phyloP scores from a whole-genome alignment of 2,329 filamentous ascomycete genomes.

The Aspergillus sp. region DNA sequence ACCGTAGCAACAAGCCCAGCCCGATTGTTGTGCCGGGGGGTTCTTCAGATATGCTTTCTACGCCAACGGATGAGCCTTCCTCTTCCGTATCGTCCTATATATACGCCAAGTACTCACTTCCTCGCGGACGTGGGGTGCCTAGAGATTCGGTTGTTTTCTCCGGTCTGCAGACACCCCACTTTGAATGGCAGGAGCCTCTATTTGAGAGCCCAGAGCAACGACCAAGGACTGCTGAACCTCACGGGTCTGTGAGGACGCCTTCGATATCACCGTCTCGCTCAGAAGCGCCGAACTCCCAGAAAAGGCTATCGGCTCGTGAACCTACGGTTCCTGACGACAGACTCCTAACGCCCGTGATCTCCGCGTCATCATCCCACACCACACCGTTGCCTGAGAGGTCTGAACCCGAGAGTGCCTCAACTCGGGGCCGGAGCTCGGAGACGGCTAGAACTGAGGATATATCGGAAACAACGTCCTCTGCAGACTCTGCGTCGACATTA shows the following conservation, averaged over 20 bases:
- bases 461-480: slow-evolving; percentile 53
- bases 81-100: slow-evolving; percentile 71
- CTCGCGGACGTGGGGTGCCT: slow-evolving; percentile 77
- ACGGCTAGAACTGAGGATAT: slow-evolving; percentile 25
- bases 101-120: slow-evolving; percentile 80
- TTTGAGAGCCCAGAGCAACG: slow-evolving; percentile 43
- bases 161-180: slow-evolving; percentile 56
- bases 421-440: slow-evolving; percentile 10
- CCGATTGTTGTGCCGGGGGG: slow-evolving; percentile 34
- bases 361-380: not conserved
- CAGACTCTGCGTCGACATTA: slow-evolving; percentile 65
- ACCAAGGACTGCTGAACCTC: slow-evolving; percentile 24
- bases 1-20: slow-evolving; percentile 28
- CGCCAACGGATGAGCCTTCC: slow-evolving; percentile 29
- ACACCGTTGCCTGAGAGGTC: not conserved
- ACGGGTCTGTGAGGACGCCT: slow-evolving; percentile 28
- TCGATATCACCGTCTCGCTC: slow-evolving; percentile 29
- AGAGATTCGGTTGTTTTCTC: slow-evolving; percentile 63
- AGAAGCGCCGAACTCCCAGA: slow-evolving; percentile 23
- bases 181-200: slow-evolving; percentile 63
- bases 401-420: slow-evolving; percentile 11
- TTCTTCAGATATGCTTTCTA: slow-evolving; percentile 20
- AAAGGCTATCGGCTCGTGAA: slow-evolving; percentile 31
- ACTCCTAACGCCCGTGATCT: slow-evolving; percentile 11
- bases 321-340: slow-evolving; percentile 22